These are phyloP conservation scores for Chaetoceros tenuissimus DNA, from an alignment of 108 stramenopile species.

Conservation along the genomic window DNA sequence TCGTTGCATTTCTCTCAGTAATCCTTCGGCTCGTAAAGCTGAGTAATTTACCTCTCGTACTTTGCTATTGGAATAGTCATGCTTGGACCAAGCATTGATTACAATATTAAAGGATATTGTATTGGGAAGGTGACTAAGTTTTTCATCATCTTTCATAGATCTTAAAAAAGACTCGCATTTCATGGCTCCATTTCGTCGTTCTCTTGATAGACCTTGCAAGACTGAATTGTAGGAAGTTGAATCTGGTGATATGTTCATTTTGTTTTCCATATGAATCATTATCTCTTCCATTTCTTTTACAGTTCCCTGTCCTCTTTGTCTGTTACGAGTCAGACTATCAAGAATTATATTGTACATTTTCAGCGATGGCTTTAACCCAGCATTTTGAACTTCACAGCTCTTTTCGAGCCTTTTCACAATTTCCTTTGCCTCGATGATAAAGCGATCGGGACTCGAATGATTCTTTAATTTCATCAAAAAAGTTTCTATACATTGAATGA, in stretches of 20 bases:
- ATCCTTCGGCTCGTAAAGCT: slow-evolving; percentile 19
- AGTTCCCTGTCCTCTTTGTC: not conserved
- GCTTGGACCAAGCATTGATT: not conserved
- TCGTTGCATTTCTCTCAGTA: slow-evolving; percentile 22
- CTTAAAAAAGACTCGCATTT: not conserved
- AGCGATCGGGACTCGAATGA: too few species aligned
- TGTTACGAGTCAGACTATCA: not conserved
- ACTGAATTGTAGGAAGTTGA: not conserved
- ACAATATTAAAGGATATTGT: not conserved
- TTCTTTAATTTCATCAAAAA: too few species aligned
- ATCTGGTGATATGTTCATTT: not conserved
- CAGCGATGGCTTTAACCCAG: not conserved
- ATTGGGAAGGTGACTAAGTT: not conserved
- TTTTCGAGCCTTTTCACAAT: too few species aligned
- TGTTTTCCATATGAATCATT: not conserved
- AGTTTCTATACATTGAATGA: too few species aligned
- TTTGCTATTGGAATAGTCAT: not conserved
- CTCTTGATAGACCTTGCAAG: not conserved
- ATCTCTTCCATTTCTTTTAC: not conserved
- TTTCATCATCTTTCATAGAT: not conserved
- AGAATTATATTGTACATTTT: not conserved
- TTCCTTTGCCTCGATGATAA: too few species aligned
- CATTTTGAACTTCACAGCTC: too few species aligned
- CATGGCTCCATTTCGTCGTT: not conserved
- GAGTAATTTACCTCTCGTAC: not conserved